Percentiles rank a stretch among this genome's conserved stretches.
These are phyloP conservation scores for Posidonia oceanica DNA, from an alignment of 116 monocot species.

Conservation along the genomic window DNA sequence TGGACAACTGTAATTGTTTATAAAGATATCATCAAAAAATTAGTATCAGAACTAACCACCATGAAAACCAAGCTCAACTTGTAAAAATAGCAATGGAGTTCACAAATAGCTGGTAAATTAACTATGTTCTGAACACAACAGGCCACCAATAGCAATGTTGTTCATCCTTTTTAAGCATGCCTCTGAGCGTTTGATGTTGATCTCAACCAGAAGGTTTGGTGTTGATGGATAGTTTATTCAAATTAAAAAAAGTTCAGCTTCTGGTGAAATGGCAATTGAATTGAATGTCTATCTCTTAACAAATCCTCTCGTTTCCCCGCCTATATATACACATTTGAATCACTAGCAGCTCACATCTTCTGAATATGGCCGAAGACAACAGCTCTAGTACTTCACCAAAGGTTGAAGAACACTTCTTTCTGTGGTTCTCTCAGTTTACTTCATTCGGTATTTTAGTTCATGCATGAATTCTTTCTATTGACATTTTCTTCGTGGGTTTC, in stretches of 20 bases:
- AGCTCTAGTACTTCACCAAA: conserved; percentile 17
- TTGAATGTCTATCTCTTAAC: conserved; percentile 16
- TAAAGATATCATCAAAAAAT: no score
- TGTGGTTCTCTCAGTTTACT: background rate
- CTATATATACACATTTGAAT: conserved; percentile 18
- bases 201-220: conserved; percentile 21
- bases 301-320: background rate
- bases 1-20: no score
- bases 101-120: no score
- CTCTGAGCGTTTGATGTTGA: conserved; percentile 2
- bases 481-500: background rate
- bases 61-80: no score
- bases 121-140: no score
- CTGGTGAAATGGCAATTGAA: conserved; percentile 29
- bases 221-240: conserved; percentile 2
- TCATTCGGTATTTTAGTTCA: background rate
- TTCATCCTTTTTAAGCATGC: conserved; percentile 10
- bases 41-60: no score
- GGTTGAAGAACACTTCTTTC: conserved; percentile 17
- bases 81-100: no score
- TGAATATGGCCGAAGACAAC: conserved; percentile 28
- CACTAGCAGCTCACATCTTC: background rate
- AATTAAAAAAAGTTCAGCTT: background rate
- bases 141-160: background rate
- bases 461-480: background rate